A percentile compares a stretch with the other conserved stretches of the same genome.
These are phyloP conservation scores for Cylindricascospora bacillispora DNA, from an alignment of 1,139 yeast genomes.

Conservation along the genomic window DNA sequence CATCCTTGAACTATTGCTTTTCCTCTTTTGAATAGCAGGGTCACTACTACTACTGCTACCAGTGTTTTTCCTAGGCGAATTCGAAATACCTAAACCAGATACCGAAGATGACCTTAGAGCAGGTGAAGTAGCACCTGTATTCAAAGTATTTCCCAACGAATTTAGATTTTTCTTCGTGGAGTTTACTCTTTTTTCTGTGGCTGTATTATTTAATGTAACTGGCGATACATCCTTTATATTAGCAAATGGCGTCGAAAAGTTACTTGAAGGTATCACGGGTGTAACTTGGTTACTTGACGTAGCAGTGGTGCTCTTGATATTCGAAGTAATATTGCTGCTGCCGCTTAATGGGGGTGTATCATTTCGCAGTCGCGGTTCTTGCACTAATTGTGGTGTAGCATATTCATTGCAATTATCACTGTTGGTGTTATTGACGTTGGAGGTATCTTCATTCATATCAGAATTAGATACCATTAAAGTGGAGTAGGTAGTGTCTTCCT, in stretches of 20 bases:
- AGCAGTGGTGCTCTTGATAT: slow-evolving; percentile 1
- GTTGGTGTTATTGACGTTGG: slow-evolving; percentile 1
- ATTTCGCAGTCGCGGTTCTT: slow-evolving; percentile 1
- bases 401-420: not conserved
- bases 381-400: not conserved
- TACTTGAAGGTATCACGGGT: not conserved
- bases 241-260: too few relatives aligned
- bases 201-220: not conserved
- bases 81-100: not conserved
- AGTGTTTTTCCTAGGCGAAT: slow-evolving; percentile 1
- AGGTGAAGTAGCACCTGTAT: not conserved
- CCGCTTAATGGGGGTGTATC: not conserved
- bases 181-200: not conserved
- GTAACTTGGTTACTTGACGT: not conserved
- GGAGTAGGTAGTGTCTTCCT: slow-evolving; percentile 4
- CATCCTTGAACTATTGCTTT: slow-evolving; percentile 14
- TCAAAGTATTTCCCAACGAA: slow-evolving; percentile 1
- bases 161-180: too few relatives aligned
- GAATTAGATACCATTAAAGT: slow-evolving; percentile 3
- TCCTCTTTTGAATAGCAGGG: not conserved
- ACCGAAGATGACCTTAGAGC: not conserved
- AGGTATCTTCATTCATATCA: slow-evolving; percentile 2
- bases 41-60: too few relatives aligned
- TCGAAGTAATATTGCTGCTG: not conserved
- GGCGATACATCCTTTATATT: too few relatives aligned